These are phyloP conservation scores for Brettanomyces anomalus DNA, from an alignment of 805 yeast genomes.

Conservation along the genomic window DNA sequence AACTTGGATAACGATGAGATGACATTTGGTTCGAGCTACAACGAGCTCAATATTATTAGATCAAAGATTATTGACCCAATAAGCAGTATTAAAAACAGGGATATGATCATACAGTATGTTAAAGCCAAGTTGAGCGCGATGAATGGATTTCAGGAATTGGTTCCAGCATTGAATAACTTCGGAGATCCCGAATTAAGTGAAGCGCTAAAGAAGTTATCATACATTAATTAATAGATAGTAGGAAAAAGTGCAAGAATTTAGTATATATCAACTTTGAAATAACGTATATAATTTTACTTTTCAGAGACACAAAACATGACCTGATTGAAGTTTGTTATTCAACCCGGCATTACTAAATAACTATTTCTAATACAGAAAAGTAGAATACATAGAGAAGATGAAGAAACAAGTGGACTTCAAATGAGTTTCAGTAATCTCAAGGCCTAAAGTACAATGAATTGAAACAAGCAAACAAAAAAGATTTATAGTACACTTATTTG, in stretches of 20 bases:
- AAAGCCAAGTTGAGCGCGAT: slow-evolving; percentile 12
- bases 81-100: slow-evolving; percentile 32
- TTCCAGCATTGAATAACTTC: not conserved
- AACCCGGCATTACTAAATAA: too few species aligned
- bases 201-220: not conserved
- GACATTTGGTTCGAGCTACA: slow-evolving; percentile 80
- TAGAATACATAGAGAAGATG: too few species aligned
- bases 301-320: not conserved
- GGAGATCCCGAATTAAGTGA: not conserved
- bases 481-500: too few species aligned
- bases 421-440: too few species aligned
- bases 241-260: not conserved
- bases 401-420: too few species aligned
- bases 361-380: too few species aligned
- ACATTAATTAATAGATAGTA: not conserved
- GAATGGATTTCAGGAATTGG: not conserved
- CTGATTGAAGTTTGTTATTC: too few species aligned
- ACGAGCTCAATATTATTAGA: slow-evolving; percentile 59
- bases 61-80: slow-evolving; percentile 64
- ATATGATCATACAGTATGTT: slow-evolving; percentile 26
- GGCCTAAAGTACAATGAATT: too few species aligned
- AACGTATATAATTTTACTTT: not conserved
- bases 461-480: too few species aligned
- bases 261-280: not conserved
- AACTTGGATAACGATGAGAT: slow-evolving; percentile 51